Evolutionary conservation across 1,284 basidiomycete species (phyloP), one percentile per base, ranked within the genome.

Genomic region (Thecaphora thlaspeos): DNA sequence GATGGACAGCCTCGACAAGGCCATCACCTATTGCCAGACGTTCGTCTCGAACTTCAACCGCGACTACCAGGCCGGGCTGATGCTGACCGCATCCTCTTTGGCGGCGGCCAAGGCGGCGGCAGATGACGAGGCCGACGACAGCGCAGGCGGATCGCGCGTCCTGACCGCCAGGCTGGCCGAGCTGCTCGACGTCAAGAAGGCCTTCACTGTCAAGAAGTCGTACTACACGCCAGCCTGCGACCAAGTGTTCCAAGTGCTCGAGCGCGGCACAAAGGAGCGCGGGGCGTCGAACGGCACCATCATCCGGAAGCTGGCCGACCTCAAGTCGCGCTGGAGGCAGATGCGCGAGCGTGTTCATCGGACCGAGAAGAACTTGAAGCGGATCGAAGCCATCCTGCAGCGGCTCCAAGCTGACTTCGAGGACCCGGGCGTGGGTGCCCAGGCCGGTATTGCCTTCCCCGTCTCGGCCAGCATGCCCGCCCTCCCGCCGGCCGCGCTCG

Each of bases 261-360:
- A 91, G 75, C 93, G 90, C 77, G 90, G 90, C 36, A 88, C 96
- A 26, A 84, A 85, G 55, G 90, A 94, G 62, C 84, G 91, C 45
- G 86, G 89, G 1, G 94, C 91, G 17, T 91, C 90, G 82, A 96
- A 97, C 62, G 94, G 94, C 2, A 91, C 94, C 80, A 89, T 91
- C 23, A 79, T 96, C 49, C 84, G 92, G 52, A 82, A 90, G 59
- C 89, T 88, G 71, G 87, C 87, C 10, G 90, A 92, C 73, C 88
- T 88, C 51, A 88, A 87, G 22, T 84, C 88, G 68, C 83, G 89
- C 43, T 93, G 90, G 91, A 83, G 84, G 61, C 86, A 83, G 61
- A 80, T 92, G 38, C 84, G 84, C 57, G 89, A 90, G 50, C 83
- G 87, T 48, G 88, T 91, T 70, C 69, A 82, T 19, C 81, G 87